Base-by-base conservation (phyloP, 2,329 filamentous ascomycete species). In the Botrytis tulipae region DNA sequence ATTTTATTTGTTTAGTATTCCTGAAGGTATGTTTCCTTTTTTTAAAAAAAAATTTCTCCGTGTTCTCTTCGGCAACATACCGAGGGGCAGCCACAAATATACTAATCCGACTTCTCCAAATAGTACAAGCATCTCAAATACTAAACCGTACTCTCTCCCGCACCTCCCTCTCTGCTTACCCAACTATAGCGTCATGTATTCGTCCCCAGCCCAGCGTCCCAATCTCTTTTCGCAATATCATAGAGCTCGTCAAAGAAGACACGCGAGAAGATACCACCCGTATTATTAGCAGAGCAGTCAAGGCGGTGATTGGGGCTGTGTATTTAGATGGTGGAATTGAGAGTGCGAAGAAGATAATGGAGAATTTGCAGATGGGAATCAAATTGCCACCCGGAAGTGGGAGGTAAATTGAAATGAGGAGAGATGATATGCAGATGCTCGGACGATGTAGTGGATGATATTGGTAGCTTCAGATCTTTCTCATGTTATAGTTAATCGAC, bases 301-400 rank as follows among this genome's bases (percentile, higher is more conserved):
- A 75, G 59, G 78, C 78, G 22, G 73, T 78, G 4, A 74, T 78
- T 46, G 77, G 78, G 18, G 77, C 78, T 9, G 76, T 77, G 2
- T 77, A 76, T 65, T 76, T 73, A 44, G 76, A 79, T 76, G 77
- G 77, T 22, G 77, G 78, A 22, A 68, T 72, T 32, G 68, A 76
- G 6, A 73, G 51, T 25, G 77, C 71, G 32, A 74, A 70, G 32
- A 72, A 68, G 63, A 74, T 76, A 14, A 74, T 78, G 74, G 73
- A 42, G 12, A 68, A 75, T n/a, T 66, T 78, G 62, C 57, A 51
- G 44, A 46, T 71, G 69, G 59, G 42, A 5, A 63, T 71, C n/a
- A 63, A 42, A 35, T 32, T 71, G 42, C 54, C 69, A 25, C 35
- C 44, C 16, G 42, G 69, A n/a, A 54, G 25, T 35, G 29, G 32